phyloP scores from a whole-genome alignment of 2,329 filamentous ascomycete species.

The Hypoxylon sp. region DNA sequence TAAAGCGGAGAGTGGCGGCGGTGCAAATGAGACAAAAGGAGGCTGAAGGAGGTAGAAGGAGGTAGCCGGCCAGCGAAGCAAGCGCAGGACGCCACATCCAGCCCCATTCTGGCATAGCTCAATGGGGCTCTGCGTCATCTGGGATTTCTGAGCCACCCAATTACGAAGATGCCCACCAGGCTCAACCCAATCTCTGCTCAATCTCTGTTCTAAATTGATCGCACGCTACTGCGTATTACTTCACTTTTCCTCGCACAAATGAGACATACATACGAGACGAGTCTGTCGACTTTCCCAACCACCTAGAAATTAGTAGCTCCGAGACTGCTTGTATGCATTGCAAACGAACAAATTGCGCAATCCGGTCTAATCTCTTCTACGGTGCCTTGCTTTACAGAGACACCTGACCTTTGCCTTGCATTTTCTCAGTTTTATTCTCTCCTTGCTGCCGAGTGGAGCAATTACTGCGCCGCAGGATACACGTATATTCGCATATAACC shows the following conservation, averaged over 20 bases:
- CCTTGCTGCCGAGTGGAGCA: not conserved
- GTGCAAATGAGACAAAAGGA: conserved; percentile 25
- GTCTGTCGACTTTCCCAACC: conserved; percentile 10
- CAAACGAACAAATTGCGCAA: conserved; percentile 8
- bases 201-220: conserved; percentile 8
- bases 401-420: conserved; percentile 16
- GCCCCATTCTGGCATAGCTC: conserved; percentile 10
- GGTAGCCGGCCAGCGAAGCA: conserved; percentile 20
- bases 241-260: not conserved
- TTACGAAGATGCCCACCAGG: conserved; percentile 22
- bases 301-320: conserved; percentile 16
- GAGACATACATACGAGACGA: not conserved
- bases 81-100: conserved; percentile 21
- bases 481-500: not conserved
- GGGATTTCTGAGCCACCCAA: conserved; percentile 32
- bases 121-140: conserved; percentile 35
- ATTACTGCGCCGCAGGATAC: not conserved
- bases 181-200: not conserved
- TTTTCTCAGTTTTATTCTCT: not conserved
- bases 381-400: conserved; percentile 15
- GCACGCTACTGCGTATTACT: not conserved
- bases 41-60: conserved; percentile 37
- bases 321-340: conserved; percentile 7
- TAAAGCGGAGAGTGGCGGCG: conserved; percentile 24
- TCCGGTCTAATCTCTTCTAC: conserved; percentile 17